phyloP scores from a whole-genome alignment of 2,329 filamentous ascomycete species.

The Alternaria triticimaculans region DNA sequence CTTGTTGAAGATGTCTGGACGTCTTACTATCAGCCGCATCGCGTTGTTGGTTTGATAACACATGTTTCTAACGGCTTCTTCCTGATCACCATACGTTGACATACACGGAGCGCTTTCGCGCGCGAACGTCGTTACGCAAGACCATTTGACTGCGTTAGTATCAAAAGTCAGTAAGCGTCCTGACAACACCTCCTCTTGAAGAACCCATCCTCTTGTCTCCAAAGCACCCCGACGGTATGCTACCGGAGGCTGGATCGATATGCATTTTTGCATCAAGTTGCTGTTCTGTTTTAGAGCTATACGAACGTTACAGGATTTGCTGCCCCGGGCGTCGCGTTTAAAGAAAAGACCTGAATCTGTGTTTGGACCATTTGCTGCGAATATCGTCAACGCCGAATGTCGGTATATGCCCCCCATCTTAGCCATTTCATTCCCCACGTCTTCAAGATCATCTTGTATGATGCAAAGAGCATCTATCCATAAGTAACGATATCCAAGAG shows the following conservation, averaged over 20 bases:
- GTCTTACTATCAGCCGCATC: neutral
- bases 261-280: fast-evolving
- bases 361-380: neutral
- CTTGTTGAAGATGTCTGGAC: neutral
- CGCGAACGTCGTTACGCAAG: neutral
- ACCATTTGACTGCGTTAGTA: neutral
- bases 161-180: neutral
- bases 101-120: neutral
- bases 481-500: neutral
- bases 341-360: neutral
- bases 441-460: neutral
- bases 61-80: neutral
- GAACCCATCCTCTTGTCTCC: neutral
- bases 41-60: neutral
- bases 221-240: neutral
- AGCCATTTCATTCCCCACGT: neutral
- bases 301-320: neutral
- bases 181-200: neutral
- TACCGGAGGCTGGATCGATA: neutral
- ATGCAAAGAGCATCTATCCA: neutral
- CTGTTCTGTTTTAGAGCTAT: neutral
- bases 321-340: neutral
- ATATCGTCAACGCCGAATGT: neutral
- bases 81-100: neutral
- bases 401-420: neutral